phyloP scores from a whole-genome alignment of 73 alveolate genomes.

The Blepharisma japonicum region DNA sequence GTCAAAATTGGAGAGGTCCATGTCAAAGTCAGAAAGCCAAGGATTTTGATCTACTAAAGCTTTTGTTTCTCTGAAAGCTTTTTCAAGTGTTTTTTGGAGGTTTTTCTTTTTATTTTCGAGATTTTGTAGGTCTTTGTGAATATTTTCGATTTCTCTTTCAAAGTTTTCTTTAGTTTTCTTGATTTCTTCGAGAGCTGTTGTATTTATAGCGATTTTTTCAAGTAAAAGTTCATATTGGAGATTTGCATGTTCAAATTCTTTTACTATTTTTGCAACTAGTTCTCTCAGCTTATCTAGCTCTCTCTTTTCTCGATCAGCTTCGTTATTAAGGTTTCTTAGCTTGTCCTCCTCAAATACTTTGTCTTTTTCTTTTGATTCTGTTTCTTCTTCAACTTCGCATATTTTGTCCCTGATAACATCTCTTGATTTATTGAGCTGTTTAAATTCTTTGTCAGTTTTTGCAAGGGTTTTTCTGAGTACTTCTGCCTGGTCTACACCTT shows the following conservation, averaged over 20 bases:
- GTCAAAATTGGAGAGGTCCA: conserved; percentile 66
- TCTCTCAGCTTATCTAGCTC: too few relatives aligned
- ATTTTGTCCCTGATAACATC: conserved; percentile 54
- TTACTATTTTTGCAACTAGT: conserved; percentile 39
- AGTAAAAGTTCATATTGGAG: conserved; percentile 40
- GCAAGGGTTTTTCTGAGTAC: conserved; percentile 31
- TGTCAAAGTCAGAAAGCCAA: conserved; percentile 46
- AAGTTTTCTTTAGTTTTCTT: conserved; percentile 55
- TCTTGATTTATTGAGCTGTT: conserved; percentile 42
- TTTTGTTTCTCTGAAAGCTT: conserved; percentile 45
- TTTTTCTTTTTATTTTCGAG: conserved; percentile 29
- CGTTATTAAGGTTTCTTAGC: too few relatives aligned
- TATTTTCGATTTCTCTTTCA: conserved; percentile 50
- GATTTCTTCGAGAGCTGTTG: conserved; percentile 35
- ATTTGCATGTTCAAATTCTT: conserved; percentile 48
- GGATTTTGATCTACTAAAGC: conserved; percentile 56
- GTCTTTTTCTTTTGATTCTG: conserved; percentile 41
- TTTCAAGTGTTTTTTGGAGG: background rate
- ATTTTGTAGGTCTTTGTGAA: background rate
- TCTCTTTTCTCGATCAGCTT: too few relatives aligned
- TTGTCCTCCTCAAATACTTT: conserved; percentile 36
- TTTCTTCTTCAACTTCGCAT: conserved; percentile 46
- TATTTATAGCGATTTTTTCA: conserved; percentile 22
- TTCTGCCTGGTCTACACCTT: background rate
- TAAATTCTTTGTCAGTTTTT: conserved; percentile 44